Percentiles rank a stretch among this genome's conserved stretches.
These are phyloP conservation scores for Termitomyces sp. DNA, from an alignment of 768 basidiomycete species.

Conservation along the genomic window DNA sequence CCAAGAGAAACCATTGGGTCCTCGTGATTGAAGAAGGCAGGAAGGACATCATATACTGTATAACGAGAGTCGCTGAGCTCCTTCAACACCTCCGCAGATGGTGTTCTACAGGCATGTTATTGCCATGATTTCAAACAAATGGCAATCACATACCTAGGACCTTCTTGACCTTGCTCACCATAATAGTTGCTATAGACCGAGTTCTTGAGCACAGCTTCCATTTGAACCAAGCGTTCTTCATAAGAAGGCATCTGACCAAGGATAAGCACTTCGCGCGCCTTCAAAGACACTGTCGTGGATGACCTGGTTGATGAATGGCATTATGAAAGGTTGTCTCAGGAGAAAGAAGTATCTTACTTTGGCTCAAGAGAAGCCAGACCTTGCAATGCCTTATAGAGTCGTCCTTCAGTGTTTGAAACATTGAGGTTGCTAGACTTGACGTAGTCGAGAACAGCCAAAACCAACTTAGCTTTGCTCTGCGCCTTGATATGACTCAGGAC, in stretches of 20 bases:
- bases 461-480: constrained; percentile 84
- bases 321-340: neutral
- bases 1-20: constrained; percentile 84
- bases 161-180: constrained; percentile 64
- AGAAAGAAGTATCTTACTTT: constrained; percentile 46
- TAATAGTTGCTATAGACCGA: constrained; percentile 87
- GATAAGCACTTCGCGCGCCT: constrained; percentile 96
- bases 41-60: constrained; percentile 95
- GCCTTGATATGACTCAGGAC: constrained; percentile 97
- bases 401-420: constrained; percentile 69
- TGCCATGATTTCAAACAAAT: neutral
- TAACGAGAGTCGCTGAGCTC: constrained; percentile 96
- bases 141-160: constrained; percentile 43
- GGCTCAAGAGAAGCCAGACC: constrained; percentile 84
- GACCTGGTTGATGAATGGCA: constrained; percentile 42
- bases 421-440: constrained; percentile 78
- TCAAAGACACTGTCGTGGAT: constrained; percentile 86
- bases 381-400: constrained; percentile 71
- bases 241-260: constrained; percentile 95
- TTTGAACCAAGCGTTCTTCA: constrained; percentile 89
- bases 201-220: constrained; percentile 88
- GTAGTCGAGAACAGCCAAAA: constrained; percentile 82
- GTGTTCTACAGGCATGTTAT: constrained; percentile 45
- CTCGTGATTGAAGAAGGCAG: constrained; percentile 86
- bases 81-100: constrained; percentile 79